phyloP scores from a whole-genome alignment of 2,329 filamentous ascomycete species.

The Stagonosporopsis rhizophila region DNA sequence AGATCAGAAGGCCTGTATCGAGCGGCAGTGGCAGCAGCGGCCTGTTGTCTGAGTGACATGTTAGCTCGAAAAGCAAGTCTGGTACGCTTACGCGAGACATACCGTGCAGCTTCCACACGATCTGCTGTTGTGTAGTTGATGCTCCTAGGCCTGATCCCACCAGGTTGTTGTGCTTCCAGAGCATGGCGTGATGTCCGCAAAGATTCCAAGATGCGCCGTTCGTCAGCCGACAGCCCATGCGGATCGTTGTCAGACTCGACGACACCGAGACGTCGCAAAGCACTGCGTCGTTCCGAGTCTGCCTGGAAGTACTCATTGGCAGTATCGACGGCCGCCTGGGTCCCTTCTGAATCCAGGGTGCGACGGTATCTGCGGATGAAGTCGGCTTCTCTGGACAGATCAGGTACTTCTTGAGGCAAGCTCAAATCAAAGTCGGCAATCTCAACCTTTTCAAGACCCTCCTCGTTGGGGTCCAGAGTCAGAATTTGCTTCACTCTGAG shows the following conservation, averaged over 20 bases:
- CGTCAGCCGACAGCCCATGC: constrained; percentile 54
- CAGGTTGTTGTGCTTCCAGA: constrained; percentile 50
- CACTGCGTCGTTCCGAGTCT: constrained; percentile 41
- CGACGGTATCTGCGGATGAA: constrained; percentile 54
- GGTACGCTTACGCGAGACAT: constrained; percentile 17
- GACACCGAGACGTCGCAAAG: constrained; percentile 46
- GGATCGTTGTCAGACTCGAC: constrained; percentile 54
- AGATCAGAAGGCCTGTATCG: constrained; percentile 19
- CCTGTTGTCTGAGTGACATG: constrained; percentile 24
- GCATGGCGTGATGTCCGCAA: constrained; percentile 53
- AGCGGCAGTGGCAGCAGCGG: constrained; percentile 25
- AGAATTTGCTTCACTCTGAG: constrained; percentile 74
- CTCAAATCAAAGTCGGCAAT: constrained; percentile 59
- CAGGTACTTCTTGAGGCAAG: constrained; percentile 52
- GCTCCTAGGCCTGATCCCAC: constrained; percentile 46
- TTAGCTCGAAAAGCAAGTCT: constrained; percentile 15
- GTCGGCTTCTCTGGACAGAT: constrained; percentile 56
- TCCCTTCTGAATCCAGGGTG: constrained; percentile 48
- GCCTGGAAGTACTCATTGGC: constrained; percentile 55
- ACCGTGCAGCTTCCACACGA: constrained; percentile 34
- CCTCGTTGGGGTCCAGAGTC: constrained; percentile 64
- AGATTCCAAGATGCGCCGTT: constrained; percentile 56
- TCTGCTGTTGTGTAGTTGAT: constrained; percentile 53
- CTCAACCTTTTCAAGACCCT: constrained; percentile 63
- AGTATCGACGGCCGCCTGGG: constrained; percentile 47